A percentile compares a stretch with the other conserved stretches of the same genome.
Evolutionary conservation across 1,139 yeast genomes (phyloP).

Genomic region (Suhomyces bokatorum): DNA sequence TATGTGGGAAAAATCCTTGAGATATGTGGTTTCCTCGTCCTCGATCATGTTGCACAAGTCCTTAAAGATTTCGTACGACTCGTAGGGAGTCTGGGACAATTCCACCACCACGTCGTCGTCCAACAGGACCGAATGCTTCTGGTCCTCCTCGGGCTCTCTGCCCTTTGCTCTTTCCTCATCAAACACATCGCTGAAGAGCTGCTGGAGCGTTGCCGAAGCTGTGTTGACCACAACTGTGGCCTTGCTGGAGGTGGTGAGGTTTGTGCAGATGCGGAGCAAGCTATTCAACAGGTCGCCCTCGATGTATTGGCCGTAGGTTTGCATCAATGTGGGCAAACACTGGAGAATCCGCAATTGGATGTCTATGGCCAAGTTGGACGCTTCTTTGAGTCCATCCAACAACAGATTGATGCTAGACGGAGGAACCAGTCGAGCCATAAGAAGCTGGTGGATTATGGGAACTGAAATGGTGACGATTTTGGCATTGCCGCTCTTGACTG

Average conservation of each 20-base stretch:
- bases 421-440: conserved; percentile 38
- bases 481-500: conserved; percentile 74
- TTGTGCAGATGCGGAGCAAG: conserved; percentile 68
- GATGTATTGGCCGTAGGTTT: conserved; percentile 56
- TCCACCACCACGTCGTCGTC: conserved; percentile 45
- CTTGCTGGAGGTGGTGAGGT: conserved; percentile 67
- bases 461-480: conserved; percentile 67
- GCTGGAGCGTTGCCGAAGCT: conserved; percentile 91
- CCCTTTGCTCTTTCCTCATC: conserved; percentile 37
- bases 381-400: conserved; percentile 67
- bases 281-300: conserved; percentile 58
- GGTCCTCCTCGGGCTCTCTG: conserved; percentile 6
- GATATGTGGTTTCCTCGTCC: conserved; percentile 53
- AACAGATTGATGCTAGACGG: conserved; percentile 51
- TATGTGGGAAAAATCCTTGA: conserved; percentile 44
- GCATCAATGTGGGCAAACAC: conserved; percentile 73
- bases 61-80: conserved; percentile 65
- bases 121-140: conserved; percentile 31
- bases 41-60: conserved; percentile 75
- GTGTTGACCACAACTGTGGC: conserved; percentile 83
- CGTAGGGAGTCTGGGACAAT: conserved; percentile 59
- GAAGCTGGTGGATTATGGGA: conserved; percentile 18
- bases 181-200: conserved; percentile 71
- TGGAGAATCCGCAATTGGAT: conserved; percentile 88
- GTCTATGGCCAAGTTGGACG: conserved; percentile 75